These are phyloP conservation scores for Ammopiptanthus mongolicus DNA, from an alignment of 306 rosid genomes.

Conservation along the genomic window DNA sequence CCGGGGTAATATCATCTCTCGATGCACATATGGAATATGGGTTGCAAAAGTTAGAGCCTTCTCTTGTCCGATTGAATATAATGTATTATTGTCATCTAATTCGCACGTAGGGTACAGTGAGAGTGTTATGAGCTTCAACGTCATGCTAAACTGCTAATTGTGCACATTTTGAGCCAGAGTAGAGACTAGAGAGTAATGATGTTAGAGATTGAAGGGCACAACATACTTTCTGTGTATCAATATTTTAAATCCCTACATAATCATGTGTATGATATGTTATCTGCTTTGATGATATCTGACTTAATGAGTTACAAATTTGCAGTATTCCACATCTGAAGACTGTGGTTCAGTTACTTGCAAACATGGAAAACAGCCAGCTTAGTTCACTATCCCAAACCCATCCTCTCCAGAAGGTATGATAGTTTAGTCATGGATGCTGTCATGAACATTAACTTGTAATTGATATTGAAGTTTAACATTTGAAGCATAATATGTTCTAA, in stretches of 20 bases:
- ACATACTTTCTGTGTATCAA: neutral
- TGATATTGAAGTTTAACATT: neutral
- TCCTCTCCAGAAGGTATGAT: slow-evolving; percentile 50
- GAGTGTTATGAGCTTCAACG: neutral
- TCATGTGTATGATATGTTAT: neutral
- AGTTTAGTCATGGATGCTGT: slow-evolving; percentile 6
- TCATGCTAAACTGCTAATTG: neutral
- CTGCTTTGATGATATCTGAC: slow-evolving; percentile 18
- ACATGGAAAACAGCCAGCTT: slow-evolving; percentile 82
- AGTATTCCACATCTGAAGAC: slow-evolving; percentile 75
- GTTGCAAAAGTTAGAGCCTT: slow-evolving; percentile 54
- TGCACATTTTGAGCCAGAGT: slow-evolving; percentile 3
- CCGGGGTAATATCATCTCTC: slow-evolving; percentile 67
- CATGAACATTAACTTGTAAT: neutral
- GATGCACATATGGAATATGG: slow-evolving; percentile 86
- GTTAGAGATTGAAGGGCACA: neutral
- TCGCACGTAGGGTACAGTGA: neutral
- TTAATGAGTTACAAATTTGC: slow-evolving; percentile 22
- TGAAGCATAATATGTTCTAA: neutral
- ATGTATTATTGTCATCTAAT: neutral
- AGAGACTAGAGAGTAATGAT: neutral
- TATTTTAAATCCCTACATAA: neutral
- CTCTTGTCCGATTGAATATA: neutral
- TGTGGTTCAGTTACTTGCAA: slow-evolving; percentile 65
- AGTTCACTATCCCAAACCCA: slow-evolving; percentile 41